Conservation (phyloP, 371 early-diverging fungal genomes). For the Mucor sp. region DNA sequence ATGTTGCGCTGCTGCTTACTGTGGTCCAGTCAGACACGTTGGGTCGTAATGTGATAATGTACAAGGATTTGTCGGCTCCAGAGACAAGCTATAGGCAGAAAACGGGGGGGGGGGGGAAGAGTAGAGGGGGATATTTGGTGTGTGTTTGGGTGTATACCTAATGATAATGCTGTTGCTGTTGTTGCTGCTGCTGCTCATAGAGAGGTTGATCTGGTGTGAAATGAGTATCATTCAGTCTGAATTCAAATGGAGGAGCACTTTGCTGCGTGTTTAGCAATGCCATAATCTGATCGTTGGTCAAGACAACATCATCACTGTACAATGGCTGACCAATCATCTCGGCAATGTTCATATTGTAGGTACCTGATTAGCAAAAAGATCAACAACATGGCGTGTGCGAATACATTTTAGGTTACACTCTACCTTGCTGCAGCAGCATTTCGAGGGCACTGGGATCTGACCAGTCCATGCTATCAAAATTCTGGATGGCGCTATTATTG, state of each 20-base stretch:
- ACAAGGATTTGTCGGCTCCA: background rate
- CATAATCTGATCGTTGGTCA: conserved; percentile 18
- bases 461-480: conserved; percentile 17
- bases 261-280: conserved; percentile 12
- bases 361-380: background rate
- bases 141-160: background rate
- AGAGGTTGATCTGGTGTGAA: conserved; percentile 1
- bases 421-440: conserved; percentile 15
- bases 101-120: background rate
- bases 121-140: background rate
- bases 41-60: background rate
- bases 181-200: background rate
- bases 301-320: conserved; percentile 16
- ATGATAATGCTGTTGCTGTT: background rate
- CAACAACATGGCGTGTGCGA: background rate
- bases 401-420: background rate
- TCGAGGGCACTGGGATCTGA: conserved; percentile 14
- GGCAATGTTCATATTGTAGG: conserved; percentile 7
- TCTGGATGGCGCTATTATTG: background rate
- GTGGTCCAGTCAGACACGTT: background rate
- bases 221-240: conserved; percentile 6
- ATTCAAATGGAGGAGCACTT: conserved; percentile 4
- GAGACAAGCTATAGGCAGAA: background rate
- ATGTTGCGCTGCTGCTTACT: background rate
- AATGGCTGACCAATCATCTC: conserved; percentile 12